Base-by-base conservation (phyloP, 495 filamentous ascomycete genomes). In the Aspergillus baeticus region DNA sequence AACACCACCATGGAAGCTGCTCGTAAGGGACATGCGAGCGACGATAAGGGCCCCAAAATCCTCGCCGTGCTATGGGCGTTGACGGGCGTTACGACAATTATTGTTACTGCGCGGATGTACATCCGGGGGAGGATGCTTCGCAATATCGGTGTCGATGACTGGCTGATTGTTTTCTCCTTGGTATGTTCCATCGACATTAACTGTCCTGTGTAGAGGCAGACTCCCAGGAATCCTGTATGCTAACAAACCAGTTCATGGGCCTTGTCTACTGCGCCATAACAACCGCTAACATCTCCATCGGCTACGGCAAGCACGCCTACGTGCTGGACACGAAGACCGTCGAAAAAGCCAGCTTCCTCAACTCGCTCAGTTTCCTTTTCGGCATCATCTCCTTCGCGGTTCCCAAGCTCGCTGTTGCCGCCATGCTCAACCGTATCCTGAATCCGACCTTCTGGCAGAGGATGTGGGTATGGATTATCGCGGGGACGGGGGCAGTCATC, bases 91-190 rank as follows among this genome's bases (percentile, higher is more conserved):
- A 72, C 75, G 0, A 48, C 64, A 15, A 21, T 76, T 7, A 48
- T 71, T 0, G 67, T 77, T 13, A 61, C 64, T 0, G 60, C 72
- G 20, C 71, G 81, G 42, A 66, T 82, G 22, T 82, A 70, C 38
- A 80, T 81, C 39, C 77, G 80, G 8, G 34, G 64, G 6, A 58
- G 59, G 18, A 67, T 83, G 51, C 55, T 78, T 22, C 72, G 69
- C 17, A 77, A 70, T 36, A 42, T 80, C 5, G 80, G 80, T 2
- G 46, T 61, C 21, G 81, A 84, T 68, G 81, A 85, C 60, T 78
- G 73, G 42, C 69, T 79, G 35, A 79, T 82, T 64, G 61, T 70
- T 1, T 21, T 67, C 2, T 69, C 79, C 38, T 66, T 78, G 62
- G 77, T 79, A 59, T 11, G 47, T n/a, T n/a, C n/a, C n/a, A n/a